Conservation (phyloP, 2,329 filamentous ascomycete species). For the Corinectria fuckeliana region DNA sequence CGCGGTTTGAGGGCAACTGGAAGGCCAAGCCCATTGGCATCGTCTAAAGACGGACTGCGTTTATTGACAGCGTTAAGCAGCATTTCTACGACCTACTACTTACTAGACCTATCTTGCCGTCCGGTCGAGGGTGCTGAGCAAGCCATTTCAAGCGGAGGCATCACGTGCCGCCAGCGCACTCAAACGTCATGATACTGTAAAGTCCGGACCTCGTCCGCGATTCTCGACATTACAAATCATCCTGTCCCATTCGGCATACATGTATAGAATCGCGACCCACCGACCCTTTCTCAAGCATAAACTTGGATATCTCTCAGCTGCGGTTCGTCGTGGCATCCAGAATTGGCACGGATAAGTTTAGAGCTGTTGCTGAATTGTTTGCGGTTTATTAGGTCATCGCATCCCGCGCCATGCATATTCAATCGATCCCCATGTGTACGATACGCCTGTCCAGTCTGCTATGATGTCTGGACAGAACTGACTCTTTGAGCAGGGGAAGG, state of each 20-base stretch:
- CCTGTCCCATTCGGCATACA: constrained; percentile 39
- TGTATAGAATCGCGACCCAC: constrained; percentile 51
- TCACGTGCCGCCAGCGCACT: constrained; percentile 33
- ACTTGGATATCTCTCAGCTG: constrained; percentile 32
- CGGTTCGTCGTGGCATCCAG: constrained; percentile 26
- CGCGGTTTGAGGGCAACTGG: constrained; percentile 59
- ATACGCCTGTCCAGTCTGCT: constrained; percentile 23
- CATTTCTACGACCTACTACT: too few relatives aligned
- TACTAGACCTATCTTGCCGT: too few relatives aligned
- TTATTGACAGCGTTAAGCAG: neutral
- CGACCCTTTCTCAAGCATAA: constrained; percentile 44
- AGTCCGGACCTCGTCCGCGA: constrained; percentile 8
- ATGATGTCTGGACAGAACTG: constrained; percentile 1
- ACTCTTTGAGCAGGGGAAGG: constrained; percentile 68
- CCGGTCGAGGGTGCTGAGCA: too few relatives aligned
- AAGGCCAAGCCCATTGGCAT: constrained; percentile 64
- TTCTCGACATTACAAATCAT: constrained; percentile 35
- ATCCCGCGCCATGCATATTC: constrained; percentile 73
- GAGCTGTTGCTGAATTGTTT: constrained; percentile 10
- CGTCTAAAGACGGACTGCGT: constrained; percentile 43
- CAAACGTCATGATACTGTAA: constrained; percentile 34
- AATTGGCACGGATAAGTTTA: neutral
- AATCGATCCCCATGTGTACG: constrained; percentile 89
- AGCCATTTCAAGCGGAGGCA: constrained; percentile 3
- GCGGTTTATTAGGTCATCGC: constrained; percentile 25